These are phyloP conservation scores for Guillardia theta DNA, from an alignment of 78 protist genomes.

Conservation along the genomic window DNA sequence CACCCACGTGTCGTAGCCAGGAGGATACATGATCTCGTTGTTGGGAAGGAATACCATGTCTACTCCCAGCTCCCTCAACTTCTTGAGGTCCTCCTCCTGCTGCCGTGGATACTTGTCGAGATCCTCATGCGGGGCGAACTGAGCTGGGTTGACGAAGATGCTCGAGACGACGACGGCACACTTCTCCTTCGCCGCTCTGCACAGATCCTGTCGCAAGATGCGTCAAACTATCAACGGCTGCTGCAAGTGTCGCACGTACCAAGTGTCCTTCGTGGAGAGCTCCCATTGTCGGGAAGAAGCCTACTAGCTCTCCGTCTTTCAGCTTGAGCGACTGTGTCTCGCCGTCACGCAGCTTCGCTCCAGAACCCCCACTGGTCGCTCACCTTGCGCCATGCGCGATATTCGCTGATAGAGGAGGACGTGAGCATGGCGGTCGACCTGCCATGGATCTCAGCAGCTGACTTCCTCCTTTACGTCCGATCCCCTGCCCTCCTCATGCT, in stretches of 20 bases:
- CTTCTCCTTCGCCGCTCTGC: background rate
- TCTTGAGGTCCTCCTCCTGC: conserved; percentile 2
- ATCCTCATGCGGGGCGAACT: conserved; percentile 66
- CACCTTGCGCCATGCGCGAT: background rate
- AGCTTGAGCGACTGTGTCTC: background rate
- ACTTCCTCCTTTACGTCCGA: no score
- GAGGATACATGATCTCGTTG: background rate
- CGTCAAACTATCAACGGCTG: background rate
- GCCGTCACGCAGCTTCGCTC: no score
- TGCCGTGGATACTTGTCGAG: conserved; percentile 54
- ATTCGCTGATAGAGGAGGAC: background rate
- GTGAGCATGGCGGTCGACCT: no score
- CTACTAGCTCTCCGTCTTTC: background rate
- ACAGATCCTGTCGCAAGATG: background rate
- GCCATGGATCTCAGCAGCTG: no score
- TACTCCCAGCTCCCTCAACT: conserved; percentile 5
- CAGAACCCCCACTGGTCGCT: no score
- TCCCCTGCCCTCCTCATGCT: no score
- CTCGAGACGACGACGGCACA: conserved; percentile 38
- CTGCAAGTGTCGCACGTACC: background rate
- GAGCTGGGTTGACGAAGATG: conserved; percentile 63
- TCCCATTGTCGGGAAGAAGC: conserved; percentile 69
- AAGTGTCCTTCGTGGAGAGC: conserved; percentile 55
- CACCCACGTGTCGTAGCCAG: background rate
- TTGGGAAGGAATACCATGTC: background rate